Percentiles rank a stretch among this genome's conserved stretches.
Conservation (phyloP, 441 rosid genomes). For the Flueggea neowawraea region DNA sequence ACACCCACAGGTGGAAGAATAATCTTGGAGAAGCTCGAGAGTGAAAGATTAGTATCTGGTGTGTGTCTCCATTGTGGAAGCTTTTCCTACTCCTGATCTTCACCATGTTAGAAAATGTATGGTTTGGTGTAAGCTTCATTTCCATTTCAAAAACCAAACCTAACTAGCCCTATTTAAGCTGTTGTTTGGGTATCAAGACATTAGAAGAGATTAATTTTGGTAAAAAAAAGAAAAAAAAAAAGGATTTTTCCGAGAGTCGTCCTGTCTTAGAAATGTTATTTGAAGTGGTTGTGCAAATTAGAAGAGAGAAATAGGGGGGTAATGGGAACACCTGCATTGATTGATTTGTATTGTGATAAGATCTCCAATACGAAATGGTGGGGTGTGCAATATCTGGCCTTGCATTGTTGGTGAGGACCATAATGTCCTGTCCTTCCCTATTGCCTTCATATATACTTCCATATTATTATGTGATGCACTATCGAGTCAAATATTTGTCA, state of each 20-base stretch:
- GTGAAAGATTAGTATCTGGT: too few species aligned
- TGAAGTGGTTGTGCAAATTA: background rate
- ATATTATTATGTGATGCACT: background rate
- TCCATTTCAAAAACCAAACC: too few species aligned
- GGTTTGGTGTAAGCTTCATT: too few species aligned
- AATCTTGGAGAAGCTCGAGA: too few species aligned
- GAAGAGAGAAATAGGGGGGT: background rate
- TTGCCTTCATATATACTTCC: slow-evolving; percentile 2
- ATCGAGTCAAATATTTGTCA: too few species aligned
- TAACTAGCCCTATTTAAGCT: too few species aligned
- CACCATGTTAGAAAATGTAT: too few species aligned
- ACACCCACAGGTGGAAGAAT: slow-evolving; percentile 87
- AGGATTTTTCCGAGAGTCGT: background rate
- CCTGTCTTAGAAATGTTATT: background rate
- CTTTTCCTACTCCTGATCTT: too few species aligned
- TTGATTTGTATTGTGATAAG: slow-evolving; percentile 13
- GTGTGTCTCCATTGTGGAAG: too few species aligned
- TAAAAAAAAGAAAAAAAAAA: background rate
- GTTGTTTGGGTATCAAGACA: too few species aligned
- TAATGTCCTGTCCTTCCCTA: background rate
- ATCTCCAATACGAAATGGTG: background rate
- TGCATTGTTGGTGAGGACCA: slow-evolving; percentile 10
- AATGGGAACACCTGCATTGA: slow-evolving; percentile 9
- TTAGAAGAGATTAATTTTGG: slow-evolving; percentile 27
- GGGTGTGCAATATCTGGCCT: slow-evolving; percentile 6